Base-by-base conservation (phyloP, 805 yeast species). In the Nakazawaea molendinolei region DNA sequence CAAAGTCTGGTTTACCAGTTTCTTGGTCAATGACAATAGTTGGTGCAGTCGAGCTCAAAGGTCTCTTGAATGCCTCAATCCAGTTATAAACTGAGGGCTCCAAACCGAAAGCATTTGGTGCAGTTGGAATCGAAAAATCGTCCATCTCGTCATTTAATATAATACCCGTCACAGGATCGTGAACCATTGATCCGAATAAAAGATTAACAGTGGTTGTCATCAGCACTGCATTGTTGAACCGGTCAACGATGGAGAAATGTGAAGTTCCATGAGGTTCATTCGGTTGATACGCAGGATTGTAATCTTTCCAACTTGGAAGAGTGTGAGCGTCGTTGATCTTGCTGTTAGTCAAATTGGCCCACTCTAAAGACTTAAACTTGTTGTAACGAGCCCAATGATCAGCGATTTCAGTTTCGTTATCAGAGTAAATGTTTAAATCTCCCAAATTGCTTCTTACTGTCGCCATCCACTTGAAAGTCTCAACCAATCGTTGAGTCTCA, bases 391-490 rank as follows among this genome's bases (percentile, higher is more conserved):
- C 41, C 5, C 40, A 38, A 27, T 58, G 77, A 36, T 44, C 53
- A 17, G 23, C 41, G 14, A 51, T 36, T 28, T 48, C 48, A 8
- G 51, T 51, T 18, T 41, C 29, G 38, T 53, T 47, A 3, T 39
- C 35, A 24, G 53, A 56, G 33, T 48, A 51, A 7, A 52, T 42
- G 1, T 56, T 55, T 13, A 62, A 47, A 49, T 86, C 96, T 0
- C 97, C 97, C 18, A 90, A 66, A 46, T 86, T 72, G n/a, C 89
- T 76, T 44, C 97, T 68, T 0, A 81, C 90, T 9, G 90, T 71
- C 0, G 89, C 85, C 73, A 86, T 71, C 95, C 96, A 90, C 57
- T 90, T 90, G 95, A 90, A 86, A 3, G 83, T 62, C 58, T 90
- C 98, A 8, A 86, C 62, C 6, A 86, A 52, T 38, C 84, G 66